phyloP scores from a whole-genome alignment of 1,139 yeast species.

The Suhomyces taliae region DNA sequence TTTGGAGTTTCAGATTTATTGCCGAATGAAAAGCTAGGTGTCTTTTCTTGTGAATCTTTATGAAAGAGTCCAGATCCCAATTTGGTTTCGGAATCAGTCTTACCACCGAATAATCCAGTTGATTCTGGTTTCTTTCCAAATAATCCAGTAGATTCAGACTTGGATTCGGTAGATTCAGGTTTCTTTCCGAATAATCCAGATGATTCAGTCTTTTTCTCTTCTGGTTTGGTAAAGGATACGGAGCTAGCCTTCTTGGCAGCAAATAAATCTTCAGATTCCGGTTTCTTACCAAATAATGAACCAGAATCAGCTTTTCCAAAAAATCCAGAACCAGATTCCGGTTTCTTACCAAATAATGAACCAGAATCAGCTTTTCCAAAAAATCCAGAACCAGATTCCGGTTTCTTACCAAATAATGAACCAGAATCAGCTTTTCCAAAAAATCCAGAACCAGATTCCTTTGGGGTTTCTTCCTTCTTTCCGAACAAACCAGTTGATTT shows the following conservation, averaged over 20 bases:
- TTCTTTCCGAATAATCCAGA: background rate
- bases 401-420: background rate
- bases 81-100: no score
- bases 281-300: background rate
- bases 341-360: background rate
- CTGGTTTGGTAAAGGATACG: background rate
- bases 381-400: background rate
- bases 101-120: no score
- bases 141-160: background rate
- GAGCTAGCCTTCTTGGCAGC: background rate
- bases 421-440: background rate
- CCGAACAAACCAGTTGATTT: background rate
- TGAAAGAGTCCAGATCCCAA: no score
- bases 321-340: background rate
- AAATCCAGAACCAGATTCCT: background rate
- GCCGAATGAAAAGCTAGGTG: conserved; percentile 4
- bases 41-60: background rate
- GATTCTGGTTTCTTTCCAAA: no score
- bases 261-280: background rate
- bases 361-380: background rate
- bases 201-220: background rate
- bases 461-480: background rate
- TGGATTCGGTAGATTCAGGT: background rate
- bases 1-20: background rate
- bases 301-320: background rate